Evolutionary conservation across 2,329 filamentous ascomycete species (phyloP).

Genomic region (Pestalotiopsis sp.): DNA sequence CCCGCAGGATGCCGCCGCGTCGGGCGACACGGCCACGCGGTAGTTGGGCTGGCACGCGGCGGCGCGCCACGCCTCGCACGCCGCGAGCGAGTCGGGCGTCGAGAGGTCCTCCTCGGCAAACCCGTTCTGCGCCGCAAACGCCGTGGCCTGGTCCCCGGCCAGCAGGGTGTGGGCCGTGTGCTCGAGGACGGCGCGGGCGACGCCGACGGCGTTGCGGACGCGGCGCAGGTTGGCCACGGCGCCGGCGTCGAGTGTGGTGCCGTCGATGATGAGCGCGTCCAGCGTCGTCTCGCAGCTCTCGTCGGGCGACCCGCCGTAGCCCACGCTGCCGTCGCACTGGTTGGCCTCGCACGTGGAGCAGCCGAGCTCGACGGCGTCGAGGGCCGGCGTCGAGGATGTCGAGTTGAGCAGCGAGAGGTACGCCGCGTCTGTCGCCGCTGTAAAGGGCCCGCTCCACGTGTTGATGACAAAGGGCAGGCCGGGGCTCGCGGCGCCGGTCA

Average conservation of each 20-base stretch:
- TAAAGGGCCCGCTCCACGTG: constrained; percentile 58
- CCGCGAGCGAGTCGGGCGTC: constrained; percentile 40
- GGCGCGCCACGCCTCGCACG: constrained; percentile 46
- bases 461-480: constrained; percentile 55
- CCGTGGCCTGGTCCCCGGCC: constrained; percentile 54
- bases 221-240: constrained; percentile 55
- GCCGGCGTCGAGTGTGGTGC: constrained; percentile 53
- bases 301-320: constrained; percentile 57
- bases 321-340: constrained; percentile 58
- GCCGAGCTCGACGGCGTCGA: constrained; percentile 56
- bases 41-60: constrained; percentile 54
- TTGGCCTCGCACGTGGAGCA: constrained; percentile 53
- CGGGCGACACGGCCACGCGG: constrained; percentile 46
- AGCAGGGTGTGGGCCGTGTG: constrained; percentile 55
- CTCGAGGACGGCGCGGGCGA: constrained; percentile 53
- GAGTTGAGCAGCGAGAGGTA: constrained; percentile 43
- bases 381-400: constrained; percentile 35
- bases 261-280: constrained; percentile 63
- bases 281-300: constrained; percentile 61
- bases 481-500: constrained; percentile 20
- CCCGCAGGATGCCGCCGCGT: constrained; percentile 46
- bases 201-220: constrained; percentile 49
- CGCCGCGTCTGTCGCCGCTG: constrained; percentile 53
- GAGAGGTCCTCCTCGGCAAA: constrained; percentile 47
- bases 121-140: constrained; percentile 56